phyloP scores from a whole-genome alignment of 495 filamentous ascomycete species.

The Podospora didyma region DNA sequence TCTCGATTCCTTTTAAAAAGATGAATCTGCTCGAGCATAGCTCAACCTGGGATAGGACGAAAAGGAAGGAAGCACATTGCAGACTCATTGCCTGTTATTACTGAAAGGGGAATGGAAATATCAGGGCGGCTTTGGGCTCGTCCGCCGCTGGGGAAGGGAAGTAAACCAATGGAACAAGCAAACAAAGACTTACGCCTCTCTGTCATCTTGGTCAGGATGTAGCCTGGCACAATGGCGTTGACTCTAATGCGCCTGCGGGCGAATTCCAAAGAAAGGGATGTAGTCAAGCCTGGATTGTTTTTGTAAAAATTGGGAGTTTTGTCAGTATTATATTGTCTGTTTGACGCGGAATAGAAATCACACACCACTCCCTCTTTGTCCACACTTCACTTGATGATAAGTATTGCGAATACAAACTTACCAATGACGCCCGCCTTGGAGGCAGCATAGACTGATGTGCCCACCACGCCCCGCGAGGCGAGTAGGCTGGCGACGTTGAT shows the following conservation, averaged over 20 bases:
- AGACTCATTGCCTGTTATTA: too few relatives aligned
- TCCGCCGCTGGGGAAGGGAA: too few relatives aligned
- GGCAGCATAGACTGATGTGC: slow-evolving; percentile 70
- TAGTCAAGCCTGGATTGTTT: slow-evolving; percentile 52
- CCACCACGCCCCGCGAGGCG: slow-evolving; percentile 56
- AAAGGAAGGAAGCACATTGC: too few relatives aligned
- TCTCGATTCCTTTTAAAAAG: too few relatives aligned
- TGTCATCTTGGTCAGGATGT: slow-evolving; percentile 77
- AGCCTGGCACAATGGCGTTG: slow-evolving; percentile 81
- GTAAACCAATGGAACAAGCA: too few relatives aligned
- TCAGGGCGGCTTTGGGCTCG: too few relatives aligned
- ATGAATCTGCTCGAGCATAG: too few relatives aligned
- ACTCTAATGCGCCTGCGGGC: slow-evolving; percentile 57
- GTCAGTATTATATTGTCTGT: too few relatives aligned
- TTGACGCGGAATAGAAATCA: too few relatives aligned
- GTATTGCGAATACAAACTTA: slow-evolving; percentile 10
- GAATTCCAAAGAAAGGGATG: slow-evolving; percentile 63
- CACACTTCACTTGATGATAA: not conserved
- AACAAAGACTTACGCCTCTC: slow-evolving; percentile 36
- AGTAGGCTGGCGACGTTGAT: slow-evolving; percentile 78
- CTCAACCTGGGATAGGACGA: too few relatives aligned
- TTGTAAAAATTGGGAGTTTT: slow-evolving; percentile 1
- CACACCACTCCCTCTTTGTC: too few relatives aligned
- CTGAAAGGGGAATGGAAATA: too few relatives aligned
- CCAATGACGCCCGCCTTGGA: slow-evolving; percentile 77